Conservation (phyloP, 352 stramenopile genomes). For the Phytopythium sindhum region DNA sequence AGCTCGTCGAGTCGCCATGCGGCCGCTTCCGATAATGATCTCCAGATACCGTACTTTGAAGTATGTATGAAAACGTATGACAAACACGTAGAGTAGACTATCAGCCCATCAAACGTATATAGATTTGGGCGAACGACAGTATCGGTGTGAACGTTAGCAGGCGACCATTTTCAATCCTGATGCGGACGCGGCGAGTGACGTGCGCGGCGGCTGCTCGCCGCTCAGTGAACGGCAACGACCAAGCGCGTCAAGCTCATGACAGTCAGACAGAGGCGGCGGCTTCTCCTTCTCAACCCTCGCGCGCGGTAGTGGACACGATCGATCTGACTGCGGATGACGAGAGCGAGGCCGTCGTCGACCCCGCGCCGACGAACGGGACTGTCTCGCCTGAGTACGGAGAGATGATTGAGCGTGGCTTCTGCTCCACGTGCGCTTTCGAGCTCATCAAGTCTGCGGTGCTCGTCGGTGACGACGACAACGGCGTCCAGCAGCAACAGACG, state of each 20-base stretch:
- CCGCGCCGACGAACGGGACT: background rate
- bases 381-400: background rate
- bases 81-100: no score
- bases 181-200: background rate
- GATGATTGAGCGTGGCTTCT: background rate
- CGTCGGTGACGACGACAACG: background rate
- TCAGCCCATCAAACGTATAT: no score
- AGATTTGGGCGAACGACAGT: no score
- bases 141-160: no score
- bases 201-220: no score
- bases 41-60: no score
- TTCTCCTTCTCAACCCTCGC: background rate
- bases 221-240: background rate
- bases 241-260: background rate
- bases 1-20: no score
- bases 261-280: background rate
- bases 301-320: background rate
- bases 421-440: background rate
- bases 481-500: background rate
- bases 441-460: constrained; percentile 3
- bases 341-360: background rate
- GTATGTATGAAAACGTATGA: no score
- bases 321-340: background rate
- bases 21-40: no score
- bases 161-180: background rate